phyloP scores from a whole-genome alignment of 1,139 yeast genomes.

The Trichomonascaceae sp. region DNA sequence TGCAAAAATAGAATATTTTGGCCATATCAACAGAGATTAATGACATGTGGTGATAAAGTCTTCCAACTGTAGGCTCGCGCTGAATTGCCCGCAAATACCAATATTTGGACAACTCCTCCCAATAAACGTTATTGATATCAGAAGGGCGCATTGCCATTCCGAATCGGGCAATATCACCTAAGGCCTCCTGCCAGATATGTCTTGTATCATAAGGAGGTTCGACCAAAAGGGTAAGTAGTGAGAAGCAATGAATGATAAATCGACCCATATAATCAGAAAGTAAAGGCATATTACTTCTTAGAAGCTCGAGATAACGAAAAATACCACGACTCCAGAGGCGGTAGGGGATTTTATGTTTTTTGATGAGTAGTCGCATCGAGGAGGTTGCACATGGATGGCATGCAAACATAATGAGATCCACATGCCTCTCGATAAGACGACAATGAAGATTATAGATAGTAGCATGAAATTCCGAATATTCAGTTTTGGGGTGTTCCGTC shows the following conservation, averaged over 20 bases:
- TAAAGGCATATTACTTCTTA: conserved; percentile 26
- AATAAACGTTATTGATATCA: conserved; percentile 21
- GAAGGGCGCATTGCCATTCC: conserved; percentile 22
- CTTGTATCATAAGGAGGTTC: conserved; percentile 29
- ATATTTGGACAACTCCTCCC: conserved; percentile 28
- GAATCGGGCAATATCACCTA: conserved; percentile 32
- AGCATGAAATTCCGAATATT: not conserved
- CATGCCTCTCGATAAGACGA: conserved; percentile 25
- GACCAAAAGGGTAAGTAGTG: conserved; percentile 25
- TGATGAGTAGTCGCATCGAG: conserved; percentile 23
- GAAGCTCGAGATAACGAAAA: conserved; percentile 26
- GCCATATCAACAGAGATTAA: conserved; percentile 25
- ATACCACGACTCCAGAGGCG: conserved; percentile 32
- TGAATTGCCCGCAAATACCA: conserved; percentile 30
- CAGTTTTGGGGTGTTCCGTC: conserved; percentile 14
- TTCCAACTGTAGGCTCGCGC: conserved; percentile 29
- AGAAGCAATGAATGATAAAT: conserved; percentile 27
- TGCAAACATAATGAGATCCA: conserved; percentile 27
- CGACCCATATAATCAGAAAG: conserved; percentile 23
- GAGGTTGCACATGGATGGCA: conserved; percentile 25
- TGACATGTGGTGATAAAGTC: conserved; percentile 31
- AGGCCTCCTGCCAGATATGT: conserved; percentile 31
- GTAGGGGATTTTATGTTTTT: conserved; percentile 28
- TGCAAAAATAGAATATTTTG: conserved; percentile 30
- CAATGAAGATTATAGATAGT: conserved; percentile 18